These are phyloP conservation scores for Schoenoplectus triqueter DNA, from an alignment of 202 grass and related monocot genomes.

Conservation along the genomic window DNA sequence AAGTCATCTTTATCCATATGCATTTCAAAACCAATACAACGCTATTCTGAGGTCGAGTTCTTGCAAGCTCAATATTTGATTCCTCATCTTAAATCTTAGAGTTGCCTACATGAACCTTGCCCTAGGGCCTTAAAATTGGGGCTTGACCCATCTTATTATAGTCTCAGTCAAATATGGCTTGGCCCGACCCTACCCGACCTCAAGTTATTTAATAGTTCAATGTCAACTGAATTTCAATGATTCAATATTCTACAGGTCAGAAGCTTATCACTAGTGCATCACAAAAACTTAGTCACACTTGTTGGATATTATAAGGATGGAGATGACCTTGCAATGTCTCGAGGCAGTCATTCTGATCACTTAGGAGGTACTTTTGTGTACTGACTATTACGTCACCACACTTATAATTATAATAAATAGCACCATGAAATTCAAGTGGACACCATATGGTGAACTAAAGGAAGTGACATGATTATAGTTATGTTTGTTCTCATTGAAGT, in stretches of 20 bases:
- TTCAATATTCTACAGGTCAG: slow-evolving; percentile 35
- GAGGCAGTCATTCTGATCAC: slow-evolving; percentile 45
- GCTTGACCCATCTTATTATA: too few species aligned
- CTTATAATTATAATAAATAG: neutral
- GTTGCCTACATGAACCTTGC: too few species aligned
- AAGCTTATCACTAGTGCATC: slow-evolving; percentile 44
- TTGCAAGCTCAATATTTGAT: too few species aligned
- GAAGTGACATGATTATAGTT: too few species aligned
- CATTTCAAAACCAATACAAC: neutral
- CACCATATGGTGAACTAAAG: too few species aligned
- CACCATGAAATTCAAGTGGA: neutral
- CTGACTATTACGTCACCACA: neutral
- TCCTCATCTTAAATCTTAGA: too few species aligned
- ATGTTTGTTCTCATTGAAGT: too few species aligned
- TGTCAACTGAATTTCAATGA: neutral
- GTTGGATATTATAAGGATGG: slow-evolving; percentile 51
- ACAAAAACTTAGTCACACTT: slow-evolving; percentile 46
- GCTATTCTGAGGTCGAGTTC: too few species aligned
- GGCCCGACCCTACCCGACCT: too few species aligned
- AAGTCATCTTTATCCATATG: neutral
- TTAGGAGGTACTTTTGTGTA: slow-evolving; percentile 38
- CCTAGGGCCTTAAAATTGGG: too few species aligned
- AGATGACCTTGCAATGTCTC: slow-evolving; percentile 41
- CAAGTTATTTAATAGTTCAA: too few species aligned
- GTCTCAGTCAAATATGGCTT: too few species aligned